Evolutionary conservation across 768 basidiomycete genomes (phyloP).

Genomic region (Terana coerulea): DNA sequence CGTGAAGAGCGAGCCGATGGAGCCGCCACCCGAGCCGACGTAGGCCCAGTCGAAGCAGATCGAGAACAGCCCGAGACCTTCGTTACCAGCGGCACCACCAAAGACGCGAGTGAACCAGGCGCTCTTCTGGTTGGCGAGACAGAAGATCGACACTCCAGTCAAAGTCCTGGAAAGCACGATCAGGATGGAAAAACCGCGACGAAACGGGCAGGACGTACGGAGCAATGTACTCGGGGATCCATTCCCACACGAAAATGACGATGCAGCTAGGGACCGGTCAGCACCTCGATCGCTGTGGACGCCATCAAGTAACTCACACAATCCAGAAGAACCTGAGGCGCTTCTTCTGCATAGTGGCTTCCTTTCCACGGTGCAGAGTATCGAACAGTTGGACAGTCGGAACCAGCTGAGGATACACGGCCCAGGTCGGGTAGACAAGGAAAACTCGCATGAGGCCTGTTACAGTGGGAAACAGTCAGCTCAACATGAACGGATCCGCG

Average conservation of each 20-base stretch:
- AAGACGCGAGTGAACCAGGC: slow-evolving; percentile 51
- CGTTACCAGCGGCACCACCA: slow-evolving; percentile 60
- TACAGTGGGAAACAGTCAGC: background rate
- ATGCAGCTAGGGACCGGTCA: slow-evolving; percentile 16
- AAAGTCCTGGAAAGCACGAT: slow-evolving; percentile 33
- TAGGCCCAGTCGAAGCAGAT: slow-evolving; percentile 60
- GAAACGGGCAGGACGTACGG: slow-evolving; percentile 12
- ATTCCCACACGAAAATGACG: slow-evolving; percentile 41
- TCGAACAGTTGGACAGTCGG: slow-evolving; percentile 41
- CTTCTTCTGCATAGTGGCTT: slow-evolving; percentile 30
- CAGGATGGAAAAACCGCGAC: slow-evolving; percentile 1
- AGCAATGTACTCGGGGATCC: slow-evolving; percentile 33
- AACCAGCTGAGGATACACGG: slow-evolving; percentile 39
- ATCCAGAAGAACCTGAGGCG: slow-evolving; percentile 32
- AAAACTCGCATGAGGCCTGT: slow-evolving; percentile 39
- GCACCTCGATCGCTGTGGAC: too few species aligned
- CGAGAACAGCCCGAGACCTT: slow-evolving; percentile 55
- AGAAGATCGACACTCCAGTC: slow-evolving; percentile 60
- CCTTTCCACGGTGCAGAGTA: slow-evolving; percentile 40
- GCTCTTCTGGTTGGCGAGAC: slow-evolving; percentile 46
- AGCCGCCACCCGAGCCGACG: slow-evolving; percentile 41
- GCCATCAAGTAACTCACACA: slow-evolving; percentile 14
- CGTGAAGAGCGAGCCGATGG: slow-evolving; percentile 36
- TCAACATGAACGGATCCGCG: too few species aligned
- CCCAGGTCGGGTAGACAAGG: slow-evolving; percentile 47